Conservation (phyloP, 495 filamentous ascomycete species). For the Letharia columbiana region DNA sequence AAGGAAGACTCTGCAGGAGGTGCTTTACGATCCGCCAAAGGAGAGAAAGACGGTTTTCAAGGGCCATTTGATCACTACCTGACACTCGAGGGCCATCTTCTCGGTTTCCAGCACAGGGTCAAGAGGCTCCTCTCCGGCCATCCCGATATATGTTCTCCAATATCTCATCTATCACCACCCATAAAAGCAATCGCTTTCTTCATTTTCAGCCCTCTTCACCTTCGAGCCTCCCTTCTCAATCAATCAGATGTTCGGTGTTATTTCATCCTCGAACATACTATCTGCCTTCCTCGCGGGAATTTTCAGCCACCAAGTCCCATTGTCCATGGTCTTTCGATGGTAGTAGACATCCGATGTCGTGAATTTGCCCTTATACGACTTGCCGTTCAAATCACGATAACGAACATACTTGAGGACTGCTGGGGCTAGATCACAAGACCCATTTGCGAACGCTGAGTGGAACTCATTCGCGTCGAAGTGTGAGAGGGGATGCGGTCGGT, state of each 20-base stretch:
- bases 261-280: constrained; percentile 1
- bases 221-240: not conserved
- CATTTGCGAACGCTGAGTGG: not conserved
- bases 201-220: not conserved
- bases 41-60: constrained; percentile 18
- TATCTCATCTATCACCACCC: not conserved
- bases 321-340: not conserved
- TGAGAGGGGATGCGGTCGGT: not conserved
- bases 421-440: not conserved
- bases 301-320: constrained; percentile 5
- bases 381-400: not conserved
- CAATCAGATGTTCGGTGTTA: not conserved
- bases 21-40: constrained; percentile 24
- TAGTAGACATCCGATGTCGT: not conserved
- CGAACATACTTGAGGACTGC: not conserved
- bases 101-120: not conserved
- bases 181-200: not conserved
- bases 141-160: not conserved
- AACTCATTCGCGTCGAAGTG: not conserved
- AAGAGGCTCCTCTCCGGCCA: not conserved
- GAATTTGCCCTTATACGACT: not conserved
- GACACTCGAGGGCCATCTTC: not conserved
- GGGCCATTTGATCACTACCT: constrained; percentile 16
- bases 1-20: constrained; percentile 19
- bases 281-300: not conserved